Percentiles rank a stretch among this genome's conserved stretches.
phyloP scores from a whole-genome alignment of 23 red algal genomes.

The Chondrus crispus region DNA sequence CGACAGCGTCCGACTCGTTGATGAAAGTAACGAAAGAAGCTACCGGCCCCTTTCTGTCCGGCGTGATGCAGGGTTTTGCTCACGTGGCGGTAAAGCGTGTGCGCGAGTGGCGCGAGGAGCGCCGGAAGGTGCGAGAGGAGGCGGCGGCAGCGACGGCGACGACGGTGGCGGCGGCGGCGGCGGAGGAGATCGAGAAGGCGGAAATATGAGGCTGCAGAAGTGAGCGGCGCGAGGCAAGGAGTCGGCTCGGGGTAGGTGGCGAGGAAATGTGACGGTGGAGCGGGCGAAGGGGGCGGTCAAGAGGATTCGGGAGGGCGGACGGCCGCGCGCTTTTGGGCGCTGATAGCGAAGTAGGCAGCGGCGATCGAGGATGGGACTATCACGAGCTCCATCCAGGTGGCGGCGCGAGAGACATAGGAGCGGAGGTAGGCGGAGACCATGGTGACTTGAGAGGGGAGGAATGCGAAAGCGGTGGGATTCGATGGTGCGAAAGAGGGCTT shows the following conservation, averaged over 20 bases:
- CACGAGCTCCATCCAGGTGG: not conserved
- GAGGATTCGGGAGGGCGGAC: not conserved
- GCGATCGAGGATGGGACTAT: not conserved
- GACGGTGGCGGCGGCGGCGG: not conserved
- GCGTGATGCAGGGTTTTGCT: constrained; percentile 33
- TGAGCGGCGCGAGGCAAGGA: not conserved
- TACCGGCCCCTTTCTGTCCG: not conserved
- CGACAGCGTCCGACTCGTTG: not conserved
- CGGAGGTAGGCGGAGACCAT: not conserved
- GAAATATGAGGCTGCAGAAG: not conserved
- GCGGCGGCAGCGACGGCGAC: not conserved
- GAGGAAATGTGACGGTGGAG: too few species aligned
- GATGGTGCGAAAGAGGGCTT: not conserved
- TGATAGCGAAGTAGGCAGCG: constrained; percentile 10
- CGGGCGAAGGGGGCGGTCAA: too few species aligned
- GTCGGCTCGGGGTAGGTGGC: too few species aligned
- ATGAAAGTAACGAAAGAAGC: not conserved
- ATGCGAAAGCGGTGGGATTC: not conserved
- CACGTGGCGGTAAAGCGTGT: not conserved
- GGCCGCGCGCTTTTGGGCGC: not conserved
- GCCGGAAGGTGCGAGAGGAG: too few species aligned
- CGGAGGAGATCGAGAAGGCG: not conserved
- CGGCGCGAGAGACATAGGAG: not conserved
- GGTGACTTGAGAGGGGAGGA: not conserved
- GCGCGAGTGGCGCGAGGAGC: not conserved